Evolutionary conservation across 2,329 filamentous ascomycete genomes (phyloP), one percentile per base, ranked within the genome.

Genomic region (Stemphylium beticola): DNA sequence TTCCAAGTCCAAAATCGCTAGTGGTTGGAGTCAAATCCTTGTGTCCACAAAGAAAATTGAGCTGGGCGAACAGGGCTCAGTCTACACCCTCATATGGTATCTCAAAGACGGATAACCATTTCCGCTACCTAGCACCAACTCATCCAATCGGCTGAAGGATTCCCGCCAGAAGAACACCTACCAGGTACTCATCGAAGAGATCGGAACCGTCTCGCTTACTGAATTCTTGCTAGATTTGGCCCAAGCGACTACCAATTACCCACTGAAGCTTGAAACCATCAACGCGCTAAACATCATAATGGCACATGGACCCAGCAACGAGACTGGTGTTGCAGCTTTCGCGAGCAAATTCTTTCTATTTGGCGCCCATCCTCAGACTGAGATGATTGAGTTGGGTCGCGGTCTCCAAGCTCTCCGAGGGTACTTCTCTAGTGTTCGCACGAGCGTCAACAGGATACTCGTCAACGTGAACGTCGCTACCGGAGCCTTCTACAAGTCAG

Each of bases 381-480:
- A 82, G 42, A 58, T 51, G 0, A 64, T 67, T 3, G 64, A 77
- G 26, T 76, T 88, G 1, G 79, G 78, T 2, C 75, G 68, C 10
- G 84, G 84, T 1, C 74, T 89, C 0, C 76, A 83, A 42, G 85
- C 85, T 0, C 69, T 86, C 4, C 79, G 85, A 37, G 87, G 87
- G 0, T 89, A 84, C 71, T 88, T 83, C 64, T 77, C 84, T 10
- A 87, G 84, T 63, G 82, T 86, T 26, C 83, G 87, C 4, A 80
- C 83, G 2, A 81, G 84, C 2, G 83, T 84, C 12, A 80, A 79
- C 34, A 79, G 85, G 3, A 74, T 88, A 4, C 66, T 89, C 0
- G 69, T 88, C 11, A 89, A 89, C 52, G 75, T 88, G 3, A 87
- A 89, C 53, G 84, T 88, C 22, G 83, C 83, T 8, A 82, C 82